Evolutionary conservation across 106 monocot species (phyloP), one percentile per base, ranked within the genome.

Genomic region (Platanthera guangdongensis): DNA sequence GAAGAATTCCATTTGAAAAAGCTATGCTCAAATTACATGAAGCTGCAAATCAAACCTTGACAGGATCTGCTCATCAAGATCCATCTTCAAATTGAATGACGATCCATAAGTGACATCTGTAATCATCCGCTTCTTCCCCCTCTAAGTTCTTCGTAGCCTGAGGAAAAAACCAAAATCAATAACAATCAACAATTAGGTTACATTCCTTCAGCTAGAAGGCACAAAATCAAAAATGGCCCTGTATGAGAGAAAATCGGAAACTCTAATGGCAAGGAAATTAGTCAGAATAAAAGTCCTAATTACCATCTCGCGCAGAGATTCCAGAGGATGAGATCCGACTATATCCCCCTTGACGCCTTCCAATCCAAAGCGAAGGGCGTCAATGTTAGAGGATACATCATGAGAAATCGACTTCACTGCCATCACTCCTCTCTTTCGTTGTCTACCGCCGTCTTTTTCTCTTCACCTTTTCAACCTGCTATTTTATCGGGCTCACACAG

Each of bases 41-140:
- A 67, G 39, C 67, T 67, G 67, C 25, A 39, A 70, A 48, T 11
- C 80, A 60, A 72, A 95, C 95, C 86, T 92, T 77, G 89, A 85
- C 30, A 96, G 86, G 71, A 93, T 96, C 78, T 96, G 96, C n/a
- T 84, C 76, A 78, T 96, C 93, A 63, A 96, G 84, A 86, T 96
- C 93, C 81, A 79, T 93, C 82, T 90, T 85, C 19, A 93, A 47
- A 78, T 87, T 86, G 75, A 90, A 85, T 6, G 93, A 88, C 6
- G 93, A 79, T 25, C 96, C 96, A 51, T 96, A 96, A 25, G 87
- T 89, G 22, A 86, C 83, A 51, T 83, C 88, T 10, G 80, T 52
- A 9, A 91, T 81, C 72, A 81, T 69, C 83, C 78, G 77, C 86
- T 89, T 96, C 87, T 89, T 93, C 82, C 91, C 89, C 84, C 84